Evolutionary conservation across 208 protist species (phyloP).

Genomic region (Wallacemonas sp.): DNA sequence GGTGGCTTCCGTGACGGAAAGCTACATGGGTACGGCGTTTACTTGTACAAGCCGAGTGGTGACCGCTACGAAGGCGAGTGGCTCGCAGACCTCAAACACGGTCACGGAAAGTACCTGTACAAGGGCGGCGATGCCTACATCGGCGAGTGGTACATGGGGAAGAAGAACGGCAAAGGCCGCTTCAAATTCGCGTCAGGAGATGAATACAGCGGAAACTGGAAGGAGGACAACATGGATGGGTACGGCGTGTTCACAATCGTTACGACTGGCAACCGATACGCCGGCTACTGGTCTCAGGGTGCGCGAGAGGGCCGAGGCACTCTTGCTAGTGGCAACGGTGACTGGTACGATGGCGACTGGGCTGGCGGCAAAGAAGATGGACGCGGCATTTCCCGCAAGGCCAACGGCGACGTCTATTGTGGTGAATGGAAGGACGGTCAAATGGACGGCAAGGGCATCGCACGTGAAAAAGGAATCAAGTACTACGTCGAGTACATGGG

Average conservation of each 20-base stretch:
- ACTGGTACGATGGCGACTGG: conserved; percentile 69
- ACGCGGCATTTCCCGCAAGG: conserved; percentile 45
- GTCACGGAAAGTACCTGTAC: conserved; percentile 65
- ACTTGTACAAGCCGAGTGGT: conserved; percentile 44
- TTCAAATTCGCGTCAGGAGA: conserved; percentile 58
- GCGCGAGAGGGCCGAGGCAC: conserved; percentile 45
- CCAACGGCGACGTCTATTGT: conserved; percentile 57
- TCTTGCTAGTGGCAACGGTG: conserved; percentile 47
- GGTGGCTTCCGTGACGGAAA: conserved; percentile 57
- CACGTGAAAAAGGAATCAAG: conserved; percentile 40
- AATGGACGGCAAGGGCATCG: conserved; percentile 69
- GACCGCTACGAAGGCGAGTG: conserved; percentile 73
- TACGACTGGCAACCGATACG: conserved; percentile 46
- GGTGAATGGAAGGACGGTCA: conserved; percentile 62
- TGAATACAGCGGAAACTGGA: conserved; percentile 64
- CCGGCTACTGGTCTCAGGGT: conserved; percentile 55
- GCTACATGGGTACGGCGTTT: conserved; percentile 59
- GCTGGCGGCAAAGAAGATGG: conserved; percentile 46
- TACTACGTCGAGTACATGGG: conserved; percentile 58
- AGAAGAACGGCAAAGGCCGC: conserved; percentile 62
- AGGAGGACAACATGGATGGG: conserved; percentile 56
- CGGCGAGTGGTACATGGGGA: conserved; percentile 68
- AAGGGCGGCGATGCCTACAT: conserved; percentile 57
- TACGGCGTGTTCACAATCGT: conserved; percentile 53
- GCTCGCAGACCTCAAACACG: conserved; percentile 66